Base-by-base conservation (phyloP, 164 flowering plant species). In the Magnolia changhungtana region DNA sequence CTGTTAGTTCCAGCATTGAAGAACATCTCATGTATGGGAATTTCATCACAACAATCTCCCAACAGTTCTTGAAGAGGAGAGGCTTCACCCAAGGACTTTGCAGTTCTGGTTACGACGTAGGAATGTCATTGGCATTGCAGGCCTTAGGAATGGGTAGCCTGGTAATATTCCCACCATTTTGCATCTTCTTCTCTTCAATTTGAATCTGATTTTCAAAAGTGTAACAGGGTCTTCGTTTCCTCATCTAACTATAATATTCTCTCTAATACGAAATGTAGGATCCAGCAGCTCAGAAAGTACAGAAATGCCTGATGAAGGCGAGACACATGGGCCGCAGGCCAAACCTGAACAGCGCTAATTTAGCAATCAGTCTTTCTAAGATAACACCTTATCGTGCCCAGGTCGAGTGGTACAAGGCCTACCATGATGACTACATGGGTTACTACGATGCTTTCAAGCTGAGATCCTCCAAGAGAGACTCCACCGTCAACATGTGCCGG, bases 361-460 rank as follows among this genome's bases (percentile, higher is more conserved):
- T 90, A 4, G 88, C 97, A 0, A 82, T 86, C 14, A 70, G 69
- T 11, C 82, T 91, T n/a, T 76, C 92, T 2, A 83, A 85, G 72
- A 59, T 84, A 20, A 80, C 77, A 0, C 92, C 92, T 16, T 83
- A 79, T 72, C 80, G 97, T 78, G 93, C 91, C 10, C 84, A 93
- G 73, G 87, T 93, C 24, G 91, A 93, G 72, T 93, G 97, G 97
- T 93, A 90, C 85, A 89, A 89, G 72, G 76, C 83, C n/a, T 78
- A 59, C 14, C 91, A 92, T 20, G 94, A 93, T n/a, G 86, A 91
- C 31, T 84, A 89, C 45, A 64, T 87, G 84, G 94, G 97, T 0
- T 93, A 93, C 88, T 93, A 93, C 18, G 97, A 93, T 72, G 75
- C 90, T 14, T 93, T 90, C 86, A 91, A 89, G 80, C 76, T 51